Evolutionary conservation across 805 yeast genomes (phyloP).

Genomic region (Ogataea sp.): DNA sequence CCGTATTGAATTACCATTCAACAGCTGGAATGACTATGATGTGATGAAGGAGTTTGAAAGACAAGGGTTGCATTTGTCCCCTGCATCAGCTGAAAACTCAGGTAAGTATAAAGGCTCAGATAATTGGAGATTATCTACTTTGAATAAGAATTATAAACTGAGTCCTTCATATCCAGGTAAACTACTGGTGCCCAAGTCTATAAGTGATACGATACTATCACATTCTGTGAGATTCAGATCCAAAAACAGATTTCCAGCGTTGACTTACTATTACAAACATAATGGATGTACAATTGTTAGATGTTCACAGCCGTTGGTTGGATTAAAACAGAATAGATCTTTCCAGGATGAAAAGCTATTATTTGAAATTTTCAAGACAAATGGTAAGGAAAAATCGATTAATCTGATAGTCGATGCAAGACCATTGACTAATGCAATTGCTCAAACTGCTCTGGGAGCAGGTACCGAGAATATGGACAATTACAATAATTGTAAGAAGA

Average conservation of each 20-base stretch:
- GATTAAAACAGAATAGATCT: slow-evolving; percentile 78
- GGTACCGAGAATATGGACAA: slow-evolving; percentile 92
- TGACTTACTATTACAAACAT: slow-evolving; percentile 64
- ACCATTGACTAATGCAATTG: slow-evolving; percentile 91
- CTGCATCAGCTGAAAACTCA: slow-evolving; percentile 4
- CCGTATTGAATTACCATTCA: slow-evolving; percentile 48
- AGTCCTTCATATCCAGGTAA: slow-evolving; percentile 69
- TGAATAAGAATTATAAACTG: slow-evolving; percentile 59
- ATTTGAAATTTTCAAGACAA: slow-evolving; percentile 62
- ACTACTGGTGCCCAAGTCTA: slow-evolving; percentile 63
- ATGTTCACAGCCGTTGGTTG: slow-evolving; percentile 90
- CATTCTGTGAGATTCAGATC: slow-evolving; percentile 86
- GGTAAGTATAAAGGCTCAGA: slow-evolving; percentile 6
- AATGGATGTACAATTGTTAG: slow-evolving; percentile 77
- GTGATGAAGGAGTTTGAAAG: slow-evolving; percentile 59
- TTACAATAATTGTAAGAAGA: slow-evolving; percentile 60
- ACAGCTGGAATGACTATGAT: slow-evolving; percentile 71
- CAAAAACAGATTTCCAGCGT: slow-evolving; percentile 73
- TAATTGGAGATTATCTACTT: slow-evolving; percentile 60
- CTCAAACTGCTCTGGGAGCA: slow-evolving; percentile 96
- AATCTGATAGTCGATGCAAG: slow-evolving; percentile 85
- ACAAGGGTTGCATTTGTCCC: slow-evolving; percentile 42
- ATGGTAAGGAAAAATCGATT: slow-evolving; percentile 17
- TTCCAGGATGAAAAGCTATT: slow-evolving; percentile 86
- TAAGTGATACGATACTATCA: slow-evolving; percentile 73